Conservation (phyloP, 140 eudicot genomes). For the Senecio squalidus region DNA sequence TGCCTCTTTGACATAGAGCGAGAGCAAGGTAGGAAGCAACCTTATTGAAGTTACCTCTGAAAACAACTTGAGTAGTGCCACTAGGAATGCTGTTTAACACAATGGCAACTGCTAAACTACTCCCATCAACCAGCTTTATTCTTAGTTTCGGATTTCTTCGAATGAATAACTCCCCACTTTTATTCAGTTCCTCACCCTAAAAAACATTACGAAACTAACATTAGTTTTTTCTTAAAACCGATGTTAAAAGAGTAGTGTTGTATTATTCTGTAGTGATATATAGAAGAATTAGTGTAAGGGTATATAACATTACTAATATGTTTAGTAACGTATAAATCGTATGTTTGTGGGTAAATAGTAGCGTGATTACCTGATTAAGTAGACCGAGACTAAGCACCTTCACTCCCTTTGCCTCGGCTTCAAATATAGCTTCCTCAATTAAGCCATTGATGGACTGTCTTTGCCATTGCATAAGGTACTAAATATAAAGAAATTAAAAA, state of each 20-base stretch:
- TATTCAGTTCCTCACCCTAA: conserved; percentile 50
- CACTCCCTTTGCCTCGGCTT: conserved; percentile 57
- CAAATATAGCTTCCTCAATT: conserved; percentile 65
- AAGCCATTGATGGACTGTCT: conserved; percentile 43
- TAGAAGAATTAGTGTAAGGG: background rate
- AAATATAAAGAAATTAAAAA: background rate
- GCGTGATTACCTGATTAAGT: conserved; percentile 49
- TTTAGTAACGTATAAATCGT: background rate
- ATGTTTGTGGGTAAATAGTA: background rate
- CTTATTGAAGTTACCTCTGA: conserved; percentile 43
- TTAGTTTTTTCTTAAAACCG: background rate
- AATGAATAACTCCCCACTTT: conserved; percentile 42
- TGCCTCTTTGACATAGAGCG: conserved; percentile 54
- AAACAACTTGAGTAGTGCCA: conserved; percentile 54
- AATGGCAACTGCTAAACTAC: conserved; percentile 67
- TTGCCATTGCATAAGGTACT: conserved; percentile 56
- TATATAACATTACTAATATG: background rate
- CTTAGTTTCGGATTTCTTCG: conserved; percentile 47
- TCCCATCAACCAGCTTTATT: conserved; percentile 67
- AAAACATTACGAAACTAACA: background rate
- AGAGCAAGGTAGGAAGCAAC: conserved; percentile 52
- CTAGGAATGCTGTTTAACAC: conserved; percentile 60
- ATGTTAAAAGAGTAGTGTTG: background rate
- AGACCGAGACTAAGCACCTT: conserved; percentile 57
- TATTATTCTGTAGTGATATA: background rate